A percentile compares a stretch with the other conserved stretches of the same genome.
These are phyloP conservation scores for Castanospermum australe DNA, from an alignment of 306 rosid genomes.

Conservation along the genomic window DNA sequence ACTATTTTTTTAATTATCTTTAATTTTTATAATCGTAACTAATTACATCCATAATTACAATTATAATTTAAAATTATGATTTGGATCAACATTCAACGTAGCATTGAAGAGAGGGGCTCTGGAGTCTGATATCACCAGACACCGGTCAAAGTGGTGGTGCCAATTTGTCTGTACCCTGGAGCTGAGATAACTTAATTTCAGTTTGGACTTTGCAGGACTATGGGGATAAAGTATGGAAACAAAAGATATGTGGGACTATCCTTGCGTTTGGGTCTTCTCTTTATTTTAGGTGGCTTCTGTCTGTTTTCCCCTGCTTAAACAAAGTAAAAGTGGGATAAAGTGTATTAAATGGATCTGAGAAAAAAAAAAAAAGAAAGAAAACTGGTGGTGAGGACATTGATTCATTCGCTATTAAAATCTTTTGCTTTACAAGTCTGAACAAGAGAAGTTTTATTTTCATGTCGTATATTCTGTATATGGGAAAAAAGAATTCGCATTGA, in stretches of 20 bases:
- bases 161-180: not conserved
- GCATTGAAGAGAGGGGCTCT: not conserved
- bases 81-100: too few relatives aligned
- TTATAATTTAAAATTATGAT: too few relatives aligned
- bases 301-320: not conserved
- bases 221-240: not conserved
- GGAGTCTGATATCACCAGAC: not conserved
- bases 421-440: conserved; percentile 31
- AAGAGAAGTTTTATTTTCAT: conserved; percentile 7
- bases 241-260: not conserved
- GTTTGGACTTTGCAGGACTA: not conserved
- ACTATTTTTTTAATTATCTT: too few relatives aligned
- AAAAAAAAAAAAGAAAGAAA: not conserved
- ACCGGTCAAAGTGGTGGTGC: not conserved
- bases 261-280: not conserved
- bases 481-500: conserved; percentile 20
- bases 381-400: not conserved
- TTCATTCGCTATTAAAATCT: not conserved
- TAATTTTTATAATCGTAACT: too few relatives aligned
- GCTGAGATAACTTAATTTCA: not conserved
- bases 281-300: not conserved
- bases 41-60: too few relatives aligned
- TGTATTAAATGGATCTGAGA: not conserved
- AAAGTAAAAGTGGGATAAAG: not conserved
- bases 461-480: not conserved